Evolutionary conservation across 345 rosid species (phyloP).

Genomic region (Rubroshorea leprosula): DNA sequence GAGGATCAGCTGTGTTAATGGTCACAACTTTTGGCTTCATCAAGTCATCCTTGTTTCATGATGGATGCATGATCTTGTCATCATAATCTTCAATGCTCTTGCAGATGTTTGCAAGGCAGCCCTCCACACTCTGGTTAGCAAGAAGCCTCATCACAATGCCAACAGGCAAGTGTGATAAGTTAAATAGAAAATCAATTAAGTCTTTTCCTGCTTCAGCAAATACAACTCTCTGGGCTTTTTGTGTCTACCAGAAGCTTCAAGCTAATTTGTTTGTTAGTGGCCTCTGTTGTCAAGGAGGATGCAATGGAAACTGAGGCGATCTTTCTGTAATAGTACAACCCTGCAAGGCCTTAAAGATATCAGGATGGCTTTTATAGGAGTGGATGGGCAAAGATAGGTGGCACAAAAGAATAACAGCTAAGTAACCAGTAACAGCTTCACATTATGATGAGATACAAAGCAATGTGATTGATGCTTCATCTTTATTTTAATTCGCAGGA

Average conservation of each 20-base stretch:
- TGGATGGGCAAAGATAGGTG: too few relatives aligned
- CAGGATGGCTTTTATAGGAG: too few relatives aligned
- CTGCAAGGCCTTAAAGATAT: too few relatives aligned
- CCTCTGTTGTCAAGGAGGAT: too few relatives aligned
- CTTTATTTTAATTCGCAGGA: too few relatives aligned
- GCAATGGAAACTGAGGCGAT: background rate
- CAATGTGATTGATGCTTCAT: too few relatives aligned
- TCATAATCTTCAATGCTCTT: background rate
- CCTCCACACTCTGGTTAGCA: background rate
- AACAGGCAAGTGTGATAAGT: constrained; percentile 17
- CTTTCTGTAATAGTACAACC: too few relatives aligned
- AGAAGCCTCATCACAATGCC: constrained; percentile 9
- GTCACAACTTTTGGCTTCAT: background rate
- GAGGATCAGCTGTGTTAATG: background rate
- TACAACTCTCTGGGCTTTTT: background rate
- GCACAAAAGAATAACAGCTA: too few relatives aligned
- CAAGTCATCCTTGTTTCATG: background rate
- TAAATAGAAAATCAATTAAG: constrained; percentile 8
- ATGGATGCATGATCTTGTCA: background rate
- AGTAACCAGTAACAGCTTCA: too few relatives aligned
- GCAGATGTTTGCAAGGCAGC: background rate
- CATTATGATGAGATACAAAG: too few relatives aligned
- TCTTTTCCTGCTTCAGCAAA: constrained; percentile 12
- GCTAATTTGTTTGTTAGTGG: background rate
- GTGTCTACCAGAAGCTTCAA: constrained; percentile 15